These are phyloP conservation scores for Backusella liffmaniae DNA, from an alignment of 192 early-diverging fungal genomes.

Conservation along the genomic window DNA sequence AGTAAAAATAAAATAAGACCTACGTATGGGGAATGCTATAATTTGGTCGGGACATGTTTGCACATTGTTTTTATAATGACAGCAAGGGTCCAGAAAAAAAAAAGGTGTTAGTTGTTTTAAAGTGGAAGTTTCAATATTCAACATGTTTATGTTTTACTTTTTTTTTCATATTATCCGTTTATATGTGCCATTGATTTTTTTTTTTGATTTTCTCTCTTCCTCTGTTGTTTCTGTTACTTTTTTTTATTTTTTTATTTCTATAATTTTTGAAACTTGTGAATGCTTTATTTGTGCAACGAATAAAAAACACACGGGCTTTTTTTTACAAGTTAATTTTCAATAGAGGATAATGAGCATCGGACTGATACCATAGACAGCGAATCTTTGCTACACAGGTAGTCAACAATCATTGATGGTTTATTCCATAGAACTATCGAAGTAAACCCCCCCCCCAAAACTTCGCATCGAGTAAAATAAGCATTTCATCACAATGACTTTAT, in stretches of 20 bases:
- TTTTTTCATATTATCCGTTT: not conserved
- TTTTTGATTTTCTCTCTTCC: not conserved
- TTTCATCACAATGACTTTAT: not conserved
- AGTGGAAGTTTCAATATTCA: not conserved
- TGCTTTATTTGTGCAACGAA: constrained; percentile 3
- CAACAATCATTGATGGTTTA: not conserved
- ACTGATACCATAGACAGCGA: not conserved
- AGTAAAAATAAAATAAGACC: not conserved
- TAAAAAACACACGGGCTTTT: constrained; percentile 8
- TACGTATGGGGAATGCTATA: not conserved
- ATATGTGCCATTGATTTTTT: not conserved
- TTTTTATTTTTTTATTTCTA: not conserved
- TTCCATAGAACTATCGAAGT: not conserved
- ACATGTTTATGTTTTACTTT: not conserved
- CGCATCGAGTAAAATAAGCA: not conserved
- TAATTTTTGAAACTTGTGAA: not conserved
- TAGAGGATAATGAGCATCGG: not conserved
- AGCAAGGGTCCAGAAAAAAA: not conserved
- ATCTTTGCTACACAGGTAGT: not conserved
- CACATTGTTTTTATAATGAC: not conserved
- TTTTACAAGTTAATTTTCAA: not conserved
- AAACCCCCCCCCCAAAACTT: not conserved
- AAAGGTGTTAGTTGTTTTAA: not conserved
- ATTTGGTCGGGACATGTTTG: constrained; percentile 5
- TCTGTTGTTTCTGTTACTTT: not conserved